These are phyloP conservation scores for Podospora didyma DNA, from an alignment of 495 filamentous ascomycete species.

Conservation along the genomic window DNA sequence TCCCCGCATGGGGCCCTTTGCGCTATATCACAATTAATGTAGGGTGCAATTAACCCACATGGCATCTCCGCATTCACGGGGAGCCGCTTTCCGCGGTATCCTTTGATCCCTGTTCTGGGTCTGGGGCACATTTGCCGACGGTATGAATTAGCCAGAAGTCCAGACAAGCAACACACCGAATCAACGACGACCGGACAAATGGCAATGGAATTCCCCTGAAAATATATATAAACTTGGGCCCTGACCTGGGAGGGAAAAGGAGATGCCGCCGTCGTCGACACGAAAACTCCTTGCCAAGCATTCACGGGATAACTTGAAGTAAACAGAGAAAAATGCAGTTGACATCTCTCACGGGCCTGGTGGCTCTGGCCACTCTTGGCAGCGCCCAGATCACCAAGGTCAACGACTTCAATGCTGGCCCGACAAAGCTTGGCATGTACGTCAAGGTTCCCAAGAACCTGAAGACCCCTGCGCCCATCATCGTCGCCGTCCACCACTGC, in stretches of 20 bases:
- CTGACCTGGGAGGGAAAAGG: neutral
- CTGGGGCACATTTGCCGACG: slow-evolving; percentile 6
- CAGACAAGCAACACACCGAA: neutral
- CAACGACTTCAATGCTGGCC: slow-evolving; percentile 38
- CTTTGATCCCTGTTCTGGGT: neutral
- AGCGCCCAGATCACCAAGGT: slow-evolving; percentile 33
- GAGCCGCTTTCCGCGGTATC: neutral
- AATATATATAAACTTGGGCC: neutral
- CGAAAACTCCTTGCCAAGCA: neutral
- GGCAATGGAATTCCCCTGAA: neutral
- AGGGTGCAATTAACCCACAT: neutral
- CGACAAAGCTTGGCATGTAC: slow-evolving; percentile 49
- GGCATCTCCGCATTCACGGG: slow-evolving; percentile 2
- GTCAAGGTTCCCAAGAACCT: slow-evolving; percentile 52
- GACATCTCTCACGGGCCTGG: slow-evolving; percentile 25
- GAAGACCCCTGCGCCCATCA: slow-evolving; percentile 46
- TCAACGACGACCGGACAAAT: slow-evolving; percentile 4
- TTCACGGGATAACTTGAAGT: neutral
- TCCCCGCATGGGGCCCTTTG: slow-evolving; percentile 1
- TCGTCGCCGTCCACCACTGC: slow-evolving; percentile 56
- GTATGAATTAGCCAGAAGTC: slow-evolving; percentile 13
- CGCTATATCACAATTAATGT: slow-evolving; percentile 2
- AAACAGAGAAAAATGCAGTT: slow-evolving; percentile 29
- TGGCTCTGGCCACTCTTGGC: slow-evolving; percentile 30
- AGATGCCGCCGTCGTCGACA: too few relatives aligned